Percentiles rank a stretch among this genome's conserved stretches.
Evolutionary conservation across 495 filamentous ascomycete genomes (phyloP).

Genomic region (Xylaria longipes): DNA sequence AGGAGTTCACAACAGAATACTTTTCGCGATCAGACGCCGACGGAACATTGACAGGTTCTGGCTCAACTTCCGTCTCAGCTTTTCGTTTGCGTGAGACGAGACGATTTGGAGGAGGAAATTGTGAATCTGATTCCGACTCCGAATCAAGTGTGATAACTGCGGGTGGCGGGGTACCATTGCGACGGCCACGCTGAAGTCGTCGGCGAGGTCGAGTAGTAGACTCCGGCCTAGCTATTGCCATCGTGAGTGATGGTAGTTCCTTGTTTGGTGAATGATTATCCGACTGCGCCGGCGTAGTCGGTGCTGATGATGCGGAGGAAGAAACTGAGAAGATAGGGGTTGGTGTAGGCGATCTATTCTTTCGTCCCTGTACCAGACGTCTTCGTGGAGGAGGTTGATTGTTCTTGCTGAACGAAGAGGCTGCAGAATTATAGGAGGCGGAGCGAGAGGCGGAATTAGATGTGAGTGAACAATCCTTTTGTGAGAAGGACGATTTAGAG

Average conservation of each 20-base stretch:
- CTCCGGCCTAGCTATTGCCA: conserved; percentile 32
- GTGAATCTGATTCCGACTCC: conserved; percentile 16
- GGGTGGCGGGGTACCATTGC: conserved; percentile 55
- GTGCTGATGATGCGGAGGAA: conserved; percentile 31
- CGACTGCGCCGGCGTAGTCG: conserved; percentile 32
- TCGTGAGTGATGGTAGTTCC: background rate
- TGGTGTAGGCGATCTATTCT: conserved; percentile 28
- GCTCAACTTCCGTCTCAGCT: conserved; percentile 18
- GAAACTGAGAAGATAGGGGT: conserved; percentile 35
- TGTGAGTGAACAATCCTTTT: conserved; percentile 21
- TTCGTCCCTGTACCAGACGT: conserved; percentile 36
- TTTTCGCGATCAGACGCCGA: conserved; percentile 49
- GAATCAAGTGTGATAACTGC: conserved; percentile 26
- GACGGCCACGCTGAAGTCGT: conserved; percentile 66
- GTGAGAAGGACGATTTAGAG: conserved; percentile 10
- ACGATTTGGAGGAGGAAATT: background rate
- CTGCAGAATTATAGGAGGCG: background rate
- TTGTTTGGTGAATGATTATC: conserved; percentile 22
- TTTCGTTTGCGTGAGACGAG: conserved; percentile 29
- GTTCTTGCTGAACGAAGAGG: conserved; percentile 19
- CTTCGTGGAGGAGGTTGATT: conserved; percentile 29
- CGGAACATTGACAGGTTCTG: conserved; percentile 4
- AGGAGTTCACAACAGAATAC: conserved; percentile 60
- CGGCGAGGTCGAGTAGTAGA: conserved; percentile 45
- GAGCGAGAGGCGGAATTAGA: conserved; percentile 13